Percentiles rank a stretch among this genome's conserved stretches.
Evolutionary conservation across 2,329 filamentous ascomycete genomes (phyloP).

Genomic region (Arthrinium phaeospermum): DNA sequence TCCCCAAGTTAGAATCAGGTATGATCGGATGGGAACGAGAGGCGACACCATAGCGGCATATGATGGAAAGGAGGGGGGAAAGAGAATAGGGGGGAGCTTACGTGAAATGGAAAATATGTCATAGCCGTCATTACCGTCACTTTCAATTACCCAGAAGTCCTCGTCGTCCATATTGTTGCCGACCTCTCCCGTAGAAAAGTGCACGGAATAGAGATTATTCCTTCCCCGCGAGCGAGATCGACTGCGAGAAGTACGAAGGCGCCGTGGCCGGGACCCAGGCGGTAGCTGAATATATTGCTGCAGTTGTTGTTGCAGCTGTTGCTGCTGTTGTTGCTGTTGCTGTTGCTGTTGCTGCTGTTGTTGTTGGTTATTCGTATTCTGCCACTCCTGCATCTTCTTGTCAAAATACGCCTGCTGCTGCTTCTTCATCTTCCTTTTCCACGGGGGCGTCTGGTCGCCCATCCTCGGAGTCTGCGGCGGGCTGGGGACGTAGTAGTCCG

Average conservation of each 20-base stretch:
- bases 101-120: constrained; percentile 24
- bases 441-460: not conserved
- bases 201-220: not conserved
- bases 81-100: not conserved
- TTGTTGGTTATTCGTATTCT: too few species aligned
- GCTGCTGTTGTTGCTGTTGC: too few species aligned
- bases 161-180: constrained; percentile 26
- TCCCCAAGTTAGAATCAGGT: not conserved
- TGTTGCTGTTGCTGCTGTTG: too few species aligned
- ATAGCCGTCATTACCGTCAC: constrained; percentile 24
- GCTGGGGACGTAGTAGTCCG: not conserved
- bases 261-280: not conserved
- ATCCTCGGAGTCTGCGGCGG: not conserved
- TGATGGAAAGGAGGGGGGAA: not conserved
- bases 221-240: constrained; percentile 4
- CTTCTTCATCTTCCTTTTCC: not conserved
- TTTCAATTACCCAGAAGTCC: constrained; percentile 28
- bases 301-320: too few species aligned
- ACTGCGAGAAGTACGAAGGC: not conserved
- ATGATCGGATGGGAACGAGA: not conserved
- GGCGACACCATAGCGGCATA: too few species aligned
- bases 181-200: constrained; percentile 25
- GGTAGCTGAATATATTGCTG: too few species aligned
- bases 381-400: too few species aligned
- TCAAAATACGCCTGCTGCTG: not conserved